phyloP scores from a whole-genome alignment of 208 protist species.

The Acanthamoeba lugdunensis region DNA sequence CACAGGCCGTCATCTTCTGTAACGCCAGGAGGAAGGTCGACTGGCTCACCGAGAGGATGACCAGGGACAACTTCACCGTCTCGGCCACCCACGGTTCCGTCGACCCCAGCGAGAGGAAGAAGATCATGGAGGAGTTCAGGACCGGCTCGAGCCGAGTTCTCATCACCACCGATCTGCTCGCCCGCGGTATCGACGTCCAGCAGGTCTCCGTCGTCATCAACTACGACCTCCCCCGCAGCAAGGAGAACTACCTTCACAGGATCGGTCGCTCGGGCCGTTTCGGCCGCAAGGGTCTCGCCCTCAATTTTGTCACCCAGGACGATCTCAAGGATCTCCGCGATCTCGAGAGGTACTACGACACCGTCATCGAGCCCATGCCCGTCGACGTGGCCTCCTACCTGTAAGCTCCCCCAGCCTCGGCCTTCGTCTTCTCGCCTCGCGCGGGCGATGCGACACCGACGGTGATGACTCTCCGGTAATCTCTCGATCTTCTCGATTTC shows the following conservation, averaged over 20 bases:
- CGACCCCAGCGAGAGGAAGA: slow-evolving; percentile 96
- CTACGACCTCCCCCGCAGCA: slow-evolving; percentile 98
- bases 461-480: not conserved
- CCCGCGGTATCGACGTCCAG: slow-evolving; percentile 99
- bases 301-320: slow-evolving; percentile 98
- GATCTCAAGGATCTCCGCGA: slow-evolving; percentile 96
- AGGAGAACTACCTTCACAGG: slow-evolving; percentile 98
- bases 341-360: slow-evolving; percentile 98
- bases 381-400: slow-evolving; percentile 91
- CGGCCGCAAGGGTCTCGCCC: slow-evolving; percentile 99
- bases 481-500: not conserved
- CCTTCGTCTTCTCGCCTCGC: not conserved
- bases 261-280: slow-evolving; percentile 99
- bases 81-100: slow-evolving; percentile 95
- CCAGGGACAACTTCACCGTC: slow-evolving; percentile 28
- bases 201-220: slow-evolving; percentile 99
- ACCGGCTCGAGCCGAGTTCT: slow-evolving; percentile 95
- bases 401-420: slow-evolving; percentile 38
- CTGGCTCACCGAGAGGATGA: too few relatives aligned
- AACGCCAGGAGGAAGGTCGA: slow-evolving; percentile 85
- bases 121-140: slow-evolving; percentile 98
- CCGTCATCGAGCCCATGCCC: slow-evolving; percentile 98
- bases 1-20: slow-evolving; percentile 97
- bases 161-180: slow-evolving; percentile 98
- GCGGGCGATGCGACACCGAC: not conserved